These are phyloP conservation scores for Scheffersomyces cryptocercus DNA, from an alignment of 1,139 yeast genomes.

Conservation along the genomic window DNA sequence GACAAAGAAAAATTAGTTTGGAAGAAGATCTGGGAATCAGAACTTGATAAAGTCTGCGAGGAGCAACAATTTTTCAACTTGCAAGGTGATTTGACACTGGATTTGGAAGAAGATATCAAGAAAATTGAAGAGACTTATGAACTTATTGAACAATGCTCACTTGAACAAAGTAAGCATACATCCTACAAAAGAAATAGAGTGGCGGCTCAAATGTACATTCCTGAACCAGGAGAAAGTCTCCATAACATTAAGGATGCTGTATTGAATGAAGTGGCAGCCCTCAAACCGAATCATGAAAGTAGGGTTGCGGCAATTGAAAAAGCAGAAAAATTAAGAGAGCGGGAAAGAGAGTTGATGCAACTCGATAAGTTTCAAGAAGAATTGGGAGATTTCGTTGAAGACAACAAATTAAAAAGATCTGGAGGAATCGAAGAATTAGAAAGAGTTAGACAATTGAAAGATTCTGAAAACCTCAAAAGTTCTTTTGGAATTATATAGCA, in stretches of 20 bases:
- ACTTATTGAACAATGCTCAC: conserved; percentile 78
- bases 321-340: conserved; percentile 80
- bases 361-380: conserved; percentile 79
- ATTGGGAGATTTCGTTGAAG: conserved; percentile 82
- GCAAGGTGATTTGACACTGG: conserved; percentile 83
- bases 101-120: conserved; percentile 76
- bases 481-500: conserved; percentile 31
- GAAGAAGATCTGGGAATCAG: conserved; percentile 92
- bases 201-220: conserved; percentile 43
- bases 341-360: conserved; percentile 61
- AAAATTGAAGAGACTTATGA: conserved; percentile 81
- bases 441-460: conserved; percentile 63
- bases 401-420: conserved; percentile 68
- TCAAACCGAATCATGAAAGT: conserved; percentile 81
- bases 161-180: conserved; percentile 59
- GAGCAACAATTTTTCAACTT: conserved; percentile 90
- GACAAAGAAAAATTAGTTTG: conserved; percentile 74
- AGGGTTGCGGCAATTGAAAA: conserved; percentile 85
- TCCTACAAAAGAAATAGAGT: conserved; percentile 35
- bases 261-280: conserved; percentile 71
- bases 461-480: conserved; percentile 63
- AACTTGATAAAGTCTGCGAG: conserved; percentile 85
- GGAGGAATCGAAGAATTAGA: conserved; percentile 92
- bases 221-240: conserved; percentile 70
- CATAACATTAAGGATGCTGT: conserved; percentile 76